These are phyloP conservation scores for Trichopus zeylanicus DNA, from an alignment of 116 monocot genomes.

Conservation along the genomic window DNA sequence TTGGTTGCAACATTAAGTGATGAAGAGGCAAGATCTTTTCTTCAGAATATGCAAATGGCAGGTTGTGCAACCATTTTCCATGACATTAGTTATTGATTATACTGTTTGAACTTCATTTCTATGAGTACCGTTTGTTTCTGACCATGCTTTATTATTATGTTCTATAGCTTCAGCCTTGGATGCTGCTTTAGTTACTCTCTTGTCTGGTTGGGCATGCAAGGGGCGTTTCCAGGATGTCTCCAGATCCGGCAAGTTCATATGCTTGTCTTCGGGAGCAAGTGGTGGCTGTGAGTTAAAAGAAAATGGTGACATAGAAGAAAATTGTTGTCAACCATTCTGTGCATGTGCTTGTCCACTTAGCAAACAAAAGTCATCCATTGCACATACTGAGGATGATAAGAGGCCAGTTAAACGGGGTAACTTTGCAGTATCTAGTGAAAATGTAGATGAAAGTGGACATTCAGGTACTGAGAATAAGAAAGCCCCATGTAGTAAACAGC, in stretches of 20 bases:
- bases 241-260: slow-evolving; percentile 39
- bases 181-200: slow-evolving; percentile 77
- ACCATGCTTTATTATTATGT: slow-evolving; percentile 6
- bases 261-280: slow-evolving; percentile 28
- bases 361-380: slow-evolving; percentile 6
- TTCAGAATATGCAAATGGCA: slow-evolving; percentile 82
- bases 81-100: slow-evolving; percentile 5
- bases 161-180: slow-evolving; percentile 74
- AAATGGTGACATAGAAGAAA: slow-evolving; percentile 25
- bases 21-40: slow-evolving; percentile 75
- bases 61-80: slow-evolving; percentile 37
- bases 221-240: slow-evolving; percentile 49
- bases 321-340: slow-evolving; percentile 24
- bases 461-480: slow-evolving; percentile 6
- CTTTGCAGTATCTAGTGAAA: slow-evolving; percentile 21
- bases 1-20: slow-evolving; percentile 70
- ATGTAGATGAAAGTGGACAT: slow-evolving; percentile 4
- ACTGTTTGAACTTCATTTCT: background rate
- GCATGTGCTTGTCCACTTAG: slow-evolving; percentile 44
- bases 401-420: slow-evolving; percentile 41
- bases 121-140: background rate
- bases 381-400: slow-evolving; percentile 7
- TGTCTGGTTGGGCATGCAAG: slow-evolving; percentile 99
- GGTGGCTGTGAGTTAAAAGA: slow-evolving; percentile 24
- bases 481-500: slow-evolving; percentile 10